Percentiles rank a stretch among this genome's conserved stretches.
Evolutionary conservation across 768 basidiomycete genomes (phyloP).

Genomic region (Lactifluus piperatus): DNA sequence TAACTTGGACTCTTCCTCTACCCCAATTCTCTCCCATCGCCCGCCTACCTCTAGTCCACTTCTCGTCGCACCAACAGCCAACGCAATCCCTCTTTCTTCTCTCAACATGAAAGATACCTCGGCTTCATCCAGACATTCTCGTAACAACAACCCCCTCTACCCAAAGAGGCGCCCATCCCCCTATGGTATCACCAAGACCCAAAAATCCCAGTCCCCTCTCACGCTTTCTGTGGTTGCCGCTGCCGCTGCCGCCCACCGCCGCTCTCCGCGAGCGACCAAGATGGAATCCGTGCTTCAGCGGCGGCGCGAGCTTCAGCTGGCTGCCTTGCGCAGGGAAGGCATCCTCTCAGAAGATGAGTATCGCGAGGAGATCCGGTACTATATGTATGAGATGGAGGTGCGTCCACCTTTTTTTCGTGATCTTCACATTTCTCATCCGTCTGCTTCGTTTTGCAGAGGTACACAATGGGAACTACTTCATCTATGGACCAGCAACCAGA

Average conservation of each 20-base stretch:
- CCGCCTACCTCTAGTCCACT: constrained; percentile 22
- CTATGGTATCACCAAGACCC: constrained; percentile 62
- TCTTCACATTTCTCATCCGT: constrained; percentile 4
- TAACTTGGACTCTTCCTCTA: constrained; percentile 13
- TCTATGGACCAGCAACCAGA: constrained; percentile 99
- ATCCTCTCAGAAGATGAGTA: constrained; percentile 92
- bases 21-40: constrained; percentile 15
- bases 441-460: constrained; percentile 40
- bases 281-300: constrained; percentile 51
- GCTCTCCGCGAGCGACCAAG: constrained; percentile 61
- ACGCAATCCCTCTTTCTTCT: constrained; percentile 29
- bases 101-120: constrained; percentile 74
- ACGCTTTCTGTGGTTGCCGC: constrained; percentile 40
- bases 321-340: constrained; percentile 61
- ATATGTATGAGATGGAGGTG: constrained; percentile 99
- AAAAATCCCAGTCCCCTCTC: constrained; percentile 36
- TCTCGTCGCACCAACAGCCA: constrained; percentile 32
- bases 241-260: constrained; percentile 32
- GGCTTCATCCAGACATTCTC: constrained; percentile 49
- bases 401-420: constrained; percentile 28
- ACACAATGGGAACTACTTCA: constrained; percentile 83
- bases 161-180: constrained; percentile 84
- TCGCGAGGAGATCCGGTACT: constrained; percentile 80
- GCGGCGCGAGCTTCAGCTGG: constrained; percentile 60
- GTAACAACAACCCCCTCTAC: constrained; percentile 57